A percentile compares a stretch with the other conserved stretches of the same genome.
These are phyloP conservation scores for Tulasnella sp. DNA, from an alignment of 768 basidiomycete species.

Conservation along the genomic window DNA sequence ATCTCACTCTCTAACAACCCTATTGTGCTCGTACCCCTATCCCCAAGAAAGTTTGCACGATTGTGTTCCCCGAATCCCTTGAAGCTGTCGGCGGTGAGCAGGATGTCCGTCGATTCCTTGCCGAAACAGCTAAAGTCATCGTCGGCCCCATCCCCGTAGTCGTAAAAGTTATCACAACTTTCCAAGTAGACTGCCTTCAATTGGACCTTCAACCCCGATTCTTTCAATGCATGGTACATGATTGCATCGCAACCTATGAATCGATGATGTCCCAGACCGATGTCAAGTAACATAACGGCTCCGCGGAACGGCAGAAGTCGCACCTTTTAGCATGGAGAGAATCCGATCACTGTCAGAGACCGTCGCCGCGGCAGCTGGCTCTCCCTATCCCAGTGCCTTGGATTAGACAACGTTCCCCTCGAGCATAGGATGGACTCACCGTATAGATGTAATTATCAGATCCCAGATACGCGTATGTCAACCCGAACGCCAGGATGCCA, in stretches of 20 bases:
- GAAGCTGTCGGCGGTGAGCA: neutral
- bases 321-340: neutral
- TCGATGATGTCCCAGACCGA: neutral
- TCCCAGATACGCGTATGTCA: conserved; percentile 9
- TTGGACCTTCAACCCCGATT: neutral
- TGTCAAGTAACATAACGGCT: neutral
- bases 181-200: neutral
- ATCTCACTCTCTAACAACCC: neutral
- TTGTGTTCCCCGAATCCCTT: neutral
- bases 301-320: neutral
- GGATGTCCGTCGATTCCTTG: too few species aligned
- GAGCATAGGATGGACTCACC: neutral
- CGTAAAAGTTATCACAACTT: neutral
- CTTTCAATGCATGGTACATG: neutral
- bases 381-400: neutral
- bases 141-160: neutral
- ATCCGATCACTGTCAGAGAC: neutral
- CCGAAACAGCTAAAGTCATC: neutral
- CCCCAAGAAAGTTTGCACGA: neutral
- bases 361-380: neutral
- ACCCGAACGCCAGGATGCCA: conserved; percentile 9
- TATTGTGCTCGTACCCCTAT: neutral
- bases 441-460: too few species aligned
- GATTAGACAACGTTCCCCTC: neutral
- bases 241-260: too few species aligned